Base-by-base conservation (phyloP, 192 early-diverging fungal genomes). In the Funneliformis geosporum region DNA sequence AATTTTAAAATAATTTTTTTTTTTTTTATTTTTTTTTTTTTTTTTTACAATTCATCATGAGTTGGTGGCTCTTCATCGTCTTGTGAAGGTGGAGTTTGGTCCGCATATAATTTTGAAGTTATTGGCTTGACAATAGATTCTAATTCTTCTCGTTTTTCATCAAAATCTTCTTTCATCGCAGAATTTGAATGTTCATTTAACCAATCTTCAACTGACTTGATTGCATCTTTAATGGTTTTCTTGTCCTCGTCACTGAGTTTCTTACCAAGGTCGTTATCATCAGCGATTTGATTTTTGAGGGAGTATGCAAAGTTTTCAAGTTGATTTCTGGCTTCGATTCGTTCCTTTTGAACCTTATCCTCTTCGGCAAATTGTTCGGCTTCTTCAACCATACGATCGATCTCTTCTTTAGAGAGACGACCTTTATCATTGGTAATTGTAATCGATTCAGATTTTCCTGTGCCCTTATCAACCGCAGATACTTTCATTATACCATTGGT, bases 351-450 rank as follows among this genome's bases (percentile, higher is more conserved):
- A 28, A 87, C 77, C 67, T 85, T 86, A 88, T 98, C 96, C 87
- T 97, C 96, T 71, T 95, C 96, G 42, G 85, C 96, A 80, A 95
- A 97, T 86, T 93, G 85, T 88, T 97, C 96, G 78, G 97, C 97
- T 84, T 99, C 97, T 80, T 89, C 84, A 75, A 99, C 90, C 96
- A 99, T 98, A 83, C 97, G 95, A 79, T 97, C 92, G 87, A 99
- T 98, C 68, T 98, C 97, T 86, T 98, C 96, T 79, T 95, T 90
- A 44, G 92, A 92, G 59, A 98, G 90, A 80, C 96, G 94, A 60
- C 94, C 95, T 92, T 97, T 97, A 91, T 98, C 95, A 87, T 98
- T 97, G 83, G 90, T 97, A 84, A 99, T 97, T 76, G 95, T 95
- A 86, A 99, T 96, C 75, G 93, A 94, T 87, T 98, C 96, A 77